These are phyloP conservation scores for Paraphaeosphaeria sporulosa DNA, from an alignment of 2,329 filamentous ascomycete genomes.

Conservation along the genomic window DNA sequence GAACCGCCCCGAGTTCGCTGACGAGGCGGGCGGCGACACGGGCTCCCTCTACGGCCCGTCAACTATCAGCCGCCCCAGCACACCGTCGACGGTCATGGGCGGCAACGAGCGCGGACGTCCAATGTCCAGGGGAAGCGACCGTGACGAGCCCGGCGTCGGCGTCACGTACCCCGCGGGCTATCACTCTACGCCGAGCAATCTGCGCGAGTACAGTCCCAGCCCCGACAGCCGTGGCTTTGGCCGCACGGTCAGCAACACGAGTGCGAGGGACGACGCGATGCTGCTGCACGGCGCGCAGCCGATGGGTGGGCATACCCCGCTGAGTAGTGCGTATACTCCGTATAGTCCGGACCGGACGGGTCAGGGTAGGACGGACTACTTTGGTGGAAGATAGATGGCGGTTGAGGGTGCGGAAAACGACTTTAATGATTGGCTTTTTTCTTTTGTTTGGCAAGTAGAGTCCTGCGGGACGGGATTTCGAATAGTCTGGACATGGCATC, in stretches of 20 bases:
- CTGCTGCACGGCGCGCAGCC: conserved; percentile 43
- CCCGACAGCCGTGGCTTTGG: conserved; percentile 33
- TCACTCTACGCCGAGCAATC: conserved; percentile 53
- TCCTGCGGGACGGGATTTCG: not conserved
- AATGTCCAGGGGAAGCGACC: conserved; percentile 35
- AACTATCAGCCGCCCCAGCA: conserved; percentile 65
- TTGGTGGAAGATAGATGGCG: conserved; percentile 9
- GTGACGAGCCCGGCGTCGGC: conserved; percentile 46
- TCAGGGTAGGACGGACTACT: conserved; percentile 31
- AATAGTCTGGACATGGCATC: not conserved
- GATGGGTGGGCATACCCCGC: conserved; percentile 37
- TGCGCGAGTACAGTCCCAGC: conserved; percentile 54
- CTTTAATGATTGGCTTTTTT: not conserved
- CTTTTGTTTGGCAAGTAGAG: not conserved
- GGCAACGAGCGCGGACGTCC: conserved; percentile 35
- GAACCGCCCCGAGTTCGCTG: conserved; percentile 84
- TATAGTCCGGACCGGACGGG: conserved; percentile 35
- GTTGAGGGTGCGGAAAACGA: not conserved
- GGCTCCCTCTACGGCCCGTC: conserved; percentile 67
- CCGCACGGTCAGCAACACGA: conserved; percentile 33
- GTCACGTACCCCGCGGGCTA: conserved; percentile 57
- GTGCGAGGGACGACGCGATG: conserved; percentile 32
- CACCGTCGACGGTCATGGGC: conserved; percentile 56
- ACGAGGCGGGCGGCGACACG: conserved; percentile 76
- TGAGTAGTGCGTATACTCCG: conserved; percentile 31